Evolutionary conservation across 208 protist species (phyloP).

Genomic region (Wallacemonas sp.): DNA sequence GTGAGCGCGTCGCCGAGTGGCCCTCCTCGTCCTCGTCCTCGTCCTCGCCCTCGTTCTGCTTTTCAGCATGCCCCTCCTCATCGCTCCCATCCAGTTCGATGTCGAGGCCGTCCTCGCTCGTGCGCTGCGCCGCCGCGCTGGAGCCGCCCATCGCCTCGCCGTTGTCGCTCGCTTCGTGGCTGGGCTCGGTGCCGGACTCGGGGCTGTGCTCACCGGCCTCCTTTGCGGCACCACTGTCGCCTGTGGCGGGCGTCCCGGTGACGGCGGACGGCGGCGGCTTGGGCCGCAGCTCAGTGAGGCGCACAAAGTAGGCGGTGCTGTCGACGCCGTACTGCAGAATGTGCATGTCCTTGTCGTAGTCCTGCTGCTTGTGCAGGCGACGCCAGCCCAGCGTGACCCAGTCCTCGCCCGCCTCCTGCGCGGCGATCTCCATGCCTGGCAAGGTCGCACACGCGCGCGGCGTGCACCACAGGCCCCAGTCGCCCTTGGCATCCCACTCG

Average conservation of each 20-base stretch:
- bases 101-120: neutral
- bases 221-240: no score
- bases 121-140: no score
- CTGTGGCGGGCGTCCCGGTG: no score
- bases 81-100: no score
- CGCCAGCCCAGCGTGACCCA: constrained; percentile 73
- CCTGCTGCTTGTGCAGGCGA: constrained; percentile 55
- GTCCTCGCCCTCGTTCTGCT: neutral
- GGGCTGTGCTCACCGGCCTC: no score
- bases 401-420: constrained; percentile 81
- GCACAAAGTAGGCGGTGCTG: constrained; percentile 72
- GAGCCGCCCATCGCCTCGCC: no score
- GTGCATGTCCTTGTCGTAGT: constrained; percentile 89
- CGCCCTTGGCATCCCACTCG: constrained; percentile 89
- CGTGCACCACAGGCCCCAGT: constrained; percentile 90
- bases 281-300: constrained; percentile 61
- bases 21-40: no score
- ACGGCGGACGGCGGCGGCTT: neutral
- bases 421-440: constrained; percentile 58
- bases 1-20: no score
- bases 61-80: no score
- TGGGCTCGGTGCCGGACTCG: no score
- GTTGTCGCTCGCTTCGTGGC: neutral
- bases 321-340: constrained; percentile 78
- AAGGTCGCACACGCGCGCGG: constrained; percentile 83